phyloP scores from a whole-genome alignment of 2,329 filamentous ascomycete genomes.

The Sporothrix brunneoviolacea region DNA sequence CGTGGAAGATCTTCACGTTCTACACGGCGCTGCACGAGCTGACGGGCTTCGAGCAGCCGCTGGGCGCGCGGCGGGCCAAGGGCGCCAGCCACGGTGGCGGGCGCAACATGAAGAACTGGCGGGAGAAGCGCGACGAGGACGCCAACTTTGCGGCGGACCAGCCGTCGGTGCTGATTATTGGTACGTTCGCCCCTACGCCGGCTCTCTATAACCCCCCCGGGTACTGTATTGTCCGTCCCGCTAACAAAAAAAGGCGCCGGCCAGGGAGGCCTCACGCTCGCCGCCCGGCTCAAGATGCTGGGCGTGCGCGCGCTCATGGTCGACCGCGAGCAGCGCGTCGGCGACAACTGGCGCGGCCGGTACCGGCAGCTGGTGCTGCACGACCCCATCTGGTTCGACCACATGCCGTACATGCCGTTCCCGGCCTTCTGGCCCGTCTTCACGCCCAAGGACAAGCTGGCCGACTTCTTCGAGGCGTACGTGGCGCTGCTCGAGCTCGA shows the following conservation, averaged over 20 bases:
- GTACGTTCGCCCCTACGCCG: slow-evolving; percentile 30
- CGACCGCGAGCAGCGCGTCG: slow-evolving; percentile 50
- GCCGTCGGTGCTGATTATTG: slow-evolving; percentile 55
- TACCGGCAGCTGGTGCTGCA: slow-evolving; percentile 62
- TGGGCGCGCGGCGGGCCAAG: slow-evolving; percentile 39
- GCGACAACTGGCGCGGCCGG: slow-evolving; percentile 58
- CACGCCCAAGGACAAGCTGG: slow-evolving; percentile 65
- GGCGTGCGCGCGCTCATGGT: slow-evolving; percentile 50
- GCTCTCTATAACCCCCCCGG: slow-evolving; percentile 1
- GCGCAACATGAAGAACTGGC: slow-evolving; percentile 52
- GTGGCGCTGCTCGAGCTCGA: slow-evolving; percentile 60
- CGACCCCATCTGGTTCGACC: slow-evolving; percentile 57
- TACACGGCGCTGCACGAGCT: slow-evolving; percentile 54
- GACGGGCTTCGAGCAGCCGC: slow-evolving; percentile 45
- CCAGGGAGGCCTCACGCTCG: slow-evolving; percentile 51
- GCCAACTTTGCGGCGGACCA: slow-evolving; percentile 42
- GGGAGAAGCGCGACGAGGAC: slow-evolving; percentile 44
- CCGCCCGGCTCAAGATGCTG: slow-evolving; percentile 54
- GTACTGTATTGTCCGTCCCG: too few species aligned
- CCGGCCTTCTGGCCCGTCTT: slow-evolving; percentile 62
- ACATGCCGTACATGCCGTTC: slow-evolving; percentile 59
- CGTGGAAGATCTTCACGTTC: slow-evolving; percentile 58
- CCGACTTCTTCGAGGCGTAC: slow-evolving; percentile 62
- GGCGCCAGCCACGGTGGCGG: slow-evolving; percentile 52
- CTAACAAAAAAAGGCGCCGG: too few species aligned